Conservation (phyloP, 106 monocot genomes). For the Allium cepa region DNA sequence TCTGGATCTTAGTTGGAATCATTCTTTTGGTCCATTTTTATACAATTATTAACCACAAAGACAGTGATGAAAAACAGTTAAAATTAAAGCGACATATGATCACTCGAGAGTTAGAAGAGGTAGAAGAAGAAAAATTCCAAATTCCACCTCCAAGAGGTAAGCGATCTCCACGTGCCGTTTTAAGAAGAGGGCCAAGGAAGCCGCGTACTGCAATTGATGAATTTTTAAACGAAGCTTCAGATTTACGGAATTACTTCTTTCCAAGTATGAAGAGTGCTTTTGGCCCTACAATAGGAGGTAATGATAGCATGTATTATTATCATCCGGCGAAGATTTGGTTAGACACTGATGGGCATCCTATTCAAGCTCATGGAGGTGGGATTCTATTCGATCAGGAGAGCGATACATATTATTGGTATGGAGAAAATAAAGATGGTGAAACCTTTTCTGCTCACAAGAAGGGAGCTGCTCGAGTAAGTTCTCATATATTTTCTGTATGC, state of each 20-base stretch:
- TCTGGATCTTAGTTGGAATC: conserved; percentile 54
- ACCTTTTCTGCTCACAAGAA: conserved; percentile 69
- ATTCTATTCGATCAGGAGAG: conserved; percentile 61
- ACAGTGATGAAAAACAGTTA: conserved; percentile 14
- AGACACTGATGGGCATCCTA: conserved; percentile 86
- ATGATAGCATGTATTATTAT: conserved; percentile 57
- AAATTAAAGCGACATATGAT: conserved; percentile 15
- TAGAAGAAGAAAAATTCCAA: conserved; percentile 69
- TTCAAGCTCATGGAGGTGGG: conserved; percentile 96
- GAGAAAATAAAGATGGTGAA: conserved; percentile 90
- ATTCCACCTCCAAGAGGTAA: conserved; percentile 47
- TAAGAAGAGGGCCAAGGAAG: conserved; percentile 64
- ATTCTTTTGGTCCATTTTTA: conserved; percentile 54
- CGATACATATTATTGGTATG: conserved; percentile 92
- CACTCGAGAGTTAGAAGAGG: conserved; percentile 52
- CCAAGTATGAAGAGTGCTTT: conserved; percentile 41
- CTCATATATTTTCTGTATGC: conserved; percentile 4
- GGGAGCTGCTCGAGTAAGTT: conserved; percentile 69
- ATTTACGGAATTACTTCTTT: conserved; percentile 65
- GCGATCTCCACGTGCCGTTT: conserved; percentile 53
- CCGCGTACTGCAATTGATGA: conserved; percentile 52
- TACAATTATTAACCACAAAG: conserved; percentile 18
- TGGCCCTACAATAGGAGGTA: conserved; percentile 39
- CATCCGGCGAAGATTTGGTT: conserved; percentile 76
- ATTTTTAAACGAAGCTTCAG: conserved; percentile 84